Percentiles rank a stretch among this genome's conserved stretches.
phyloP scores from a whole-genome alignment of 306 rosid species.

The Betula pendula region DNA sequence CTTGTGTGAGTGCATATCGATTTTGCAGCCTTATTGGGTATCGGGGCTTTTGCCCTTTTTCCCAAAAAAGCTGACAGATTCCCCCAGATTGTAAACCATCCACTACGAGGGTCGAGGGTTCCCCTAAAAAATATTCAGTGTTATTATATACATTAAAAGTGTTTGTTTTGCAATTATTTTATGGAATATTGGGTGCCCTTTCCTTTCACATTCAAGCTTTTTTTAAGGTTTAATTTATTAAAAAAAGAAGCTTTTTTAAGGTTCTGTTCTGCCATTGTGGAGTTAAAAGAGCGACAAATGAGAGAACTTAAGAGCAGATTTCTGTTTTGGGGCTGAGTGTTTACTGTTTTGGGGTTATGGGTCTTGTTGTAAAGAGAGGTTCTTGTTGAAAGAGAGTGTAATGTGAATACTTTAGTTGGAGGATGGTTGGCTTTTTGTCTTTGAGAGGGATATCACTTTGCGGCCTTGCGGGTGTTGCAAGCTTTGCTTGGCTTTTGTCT shows the following conservation, averaged over 20 bases:
- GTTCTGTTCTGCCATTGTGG: conserved; percentile 16
- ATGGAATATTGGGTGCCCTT: conserved; percentile 12
- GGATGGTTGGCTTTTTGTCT: conserved; percentile 4
- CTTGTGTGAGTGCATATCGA: conserved; percentile 48
- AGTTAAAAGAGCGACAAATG: conserved; percentile 1
- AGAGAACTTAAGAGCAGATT: not conserved
- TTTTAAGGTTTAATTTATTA: too few species aligned
- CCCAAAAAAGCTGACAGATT: conserved; percentile 52
- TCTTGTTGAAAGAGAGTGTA: not conserved
- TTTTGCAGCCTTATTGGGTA: conserved; percentile 36
- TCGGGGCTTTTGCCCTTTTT: conserved; percentile 51
- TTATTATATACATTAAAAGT: not conserved
- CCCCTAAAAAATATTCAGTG: conserved; percentile 32
- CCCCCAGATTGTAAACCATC: conserved; percentile 51
- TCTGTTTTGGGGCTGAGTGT: conserved; percentile 26
- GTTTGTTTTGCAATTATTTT: conserved; percentile 1
- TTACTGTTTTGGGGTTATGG: not conserved
- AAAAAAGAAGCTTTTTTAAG: too few species aligned
- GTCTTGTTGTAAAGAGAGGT: not conserved
- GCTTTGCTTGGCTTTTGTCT: conserved; percentile 10
- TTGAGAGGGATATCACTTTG: conserved; percentile 26
- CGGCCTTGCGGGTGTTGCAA: conserved; percentile 37
- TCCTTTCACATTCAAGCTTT: conserved; percentile 2
- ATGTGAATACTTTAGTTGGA: conserved; percentile 20
- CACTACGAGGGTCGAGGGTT: conserved; percentile 26